These are phyloP conservation scores for Chlorella sp. DNA, from an alignment of 139 green algal species.

Conservation along the genomic window DNA sequence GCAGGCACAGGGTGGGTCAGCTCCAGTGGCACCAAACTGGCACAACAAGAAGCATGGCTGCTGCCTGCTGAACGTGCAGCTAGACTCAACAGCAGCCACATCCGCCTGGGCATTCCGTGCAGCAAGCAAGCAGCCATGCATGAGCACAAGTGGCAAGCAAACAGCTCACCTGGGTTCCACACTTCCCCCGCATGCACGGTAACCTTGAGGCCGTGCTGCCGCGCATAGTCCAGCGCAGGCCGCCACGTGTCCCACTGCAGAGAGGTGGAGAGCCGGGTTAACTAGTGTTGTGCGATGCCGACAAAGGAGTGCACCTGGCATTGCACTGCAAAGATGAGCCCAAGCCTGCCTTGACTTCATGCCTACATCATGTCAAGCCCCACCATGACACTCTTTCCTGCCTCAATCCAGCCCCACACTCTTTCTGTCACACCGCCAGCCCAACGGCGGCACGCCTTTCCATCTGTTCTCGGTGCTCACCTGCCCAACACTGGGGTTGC, in stretches of 20 bases:
- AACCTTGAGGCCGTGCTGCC: slow-evolving; percentile 64
- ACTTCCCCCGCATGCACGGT: slow-evolving; percentile 82
- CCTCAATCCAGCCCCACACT: not conserved
- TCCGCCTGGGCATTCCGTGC: too few relatives aligned
- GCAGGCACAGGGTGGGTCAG: too few relatives aligned
- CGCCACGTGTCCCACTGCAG: slow-evolving; percentile 62
- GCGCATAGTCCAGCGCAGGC: slow-evolving; percentile 60
- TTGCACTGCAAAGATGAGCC: too few relatives aligned
- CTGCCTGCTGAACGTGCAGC: not conserved
- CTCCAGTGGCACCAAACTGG: not conserved
- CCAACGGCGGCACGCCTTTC: not conserved
- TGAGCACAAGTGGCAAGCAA: not conserved
- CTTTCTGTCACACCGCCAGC: not conserved
- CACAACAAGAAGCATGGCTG: too few relatives aligned
- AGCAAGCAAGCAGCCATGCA: not conserved
- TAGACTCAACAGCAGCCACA: too few relatives aligned
- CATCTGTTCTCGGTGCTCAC: not conserved
- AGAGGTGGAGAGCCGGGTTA: too few relatives aligned
- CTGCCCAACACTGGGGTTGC: slow-evolving; percentile 72
- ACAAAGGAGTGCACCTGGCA: too few relatives aligned
- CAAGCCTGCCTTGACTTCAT: too few relatives aligned
- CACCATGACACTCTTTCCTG: too few relatives aligned
- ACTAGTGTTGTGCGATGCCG: too few relatives aligned
- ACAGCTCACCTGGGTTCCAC: not conserved
- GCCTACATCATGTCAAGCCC: too few relatives aligned